phyloP scores from a whole-genome alignment of 345 rosid species.

The Gossypium bickii region DNA sequence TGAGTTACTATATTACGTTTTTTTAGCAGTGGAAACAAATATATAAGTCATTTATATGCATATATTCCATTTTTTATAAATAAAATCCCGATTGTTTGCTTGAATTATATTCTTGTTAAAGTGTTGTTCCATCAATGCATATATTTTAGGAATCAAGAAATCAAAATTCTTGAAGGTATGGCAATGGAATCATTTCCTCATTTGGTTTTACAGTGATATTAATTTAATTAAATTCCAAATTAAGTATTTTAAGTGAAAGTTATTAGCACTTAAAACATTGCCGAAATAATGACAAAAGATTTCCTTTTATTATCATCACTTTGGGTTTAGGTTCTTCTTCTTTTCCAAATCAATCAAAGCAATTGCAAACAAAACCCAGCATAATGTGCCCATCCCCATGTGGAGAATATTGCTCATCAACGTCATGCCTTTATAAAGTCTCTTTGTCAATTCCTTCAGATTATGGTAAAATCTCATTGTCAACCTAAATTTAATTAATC shows the following conservation, averaged over 20 bases:
- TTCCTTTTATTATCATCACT: neutral
- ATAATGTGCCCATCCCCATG: too few relatives aligned
- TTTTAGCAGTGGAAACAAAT: neutral
- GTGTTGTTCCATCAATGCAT: slow-evolving; percentile 1
- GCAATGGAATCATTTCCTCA: neutral
- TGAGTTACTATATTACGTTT: too few relatives aligned
- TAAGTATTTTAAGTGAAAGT: neutral
- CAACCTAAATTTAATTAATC: neutral
- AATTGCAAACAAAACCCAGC: too few relatives aligned
- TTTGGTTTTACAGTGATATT: neutral
- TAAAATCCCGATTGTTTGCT: neutral
- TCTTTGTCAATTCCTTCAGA: neutral
- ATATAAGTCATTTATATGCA: neutral
- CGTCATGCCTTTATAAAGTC: slow-evolving; percentile 4
- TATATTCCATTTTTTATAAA: neutral
- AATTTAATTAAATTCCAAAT: neutral
- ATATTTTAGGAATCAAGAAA: neutral
- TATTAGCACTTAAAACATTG: neutral
- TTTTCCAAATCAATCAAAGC: neutral
- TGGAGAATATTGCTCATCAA: neutral
- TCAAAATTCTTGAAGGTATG: too few relatives aligned
- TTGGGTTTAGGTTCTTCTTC: neutral
- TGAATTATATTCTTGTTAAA: neutral
- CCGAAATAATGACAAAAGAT: neutral
- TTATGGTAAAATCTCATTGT: neutral